Evolutionary conservation across 805 yeast genomes (phyloP), one percentile per base, ranked within the genome.

Genomic region (Cyberlindnera americana): DNA sequence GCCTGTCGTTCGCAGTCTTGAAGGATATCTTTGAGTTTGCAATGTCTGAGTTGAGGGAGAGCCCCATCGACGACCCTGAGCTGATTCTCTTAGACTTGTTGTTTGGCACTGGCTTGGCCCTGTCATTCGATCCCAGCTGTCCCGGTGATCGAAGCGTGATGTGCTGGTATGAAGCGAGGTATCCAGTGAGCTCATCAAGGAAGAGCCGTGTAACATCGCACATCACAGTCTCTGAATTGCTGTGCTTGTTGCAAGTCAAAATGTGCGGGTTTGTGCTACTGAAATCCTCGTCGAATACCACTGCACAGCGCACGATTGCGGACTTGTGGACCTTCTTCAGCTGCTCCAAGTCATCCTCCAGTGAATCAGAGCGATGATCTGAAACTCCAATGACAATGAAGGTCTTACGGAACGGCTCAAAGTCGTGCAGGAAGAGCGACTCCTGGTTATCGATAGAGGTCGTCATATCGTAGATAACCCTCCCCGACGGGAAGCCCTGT

Each of bases 391-490:
- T 57, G 5, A 81, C 78, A 7, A 82, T 69, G 50, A 87, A 76
- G 0, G 84, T 77, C 55, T 88, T 87, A 37, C 97, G 65, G 61
- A 75, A 88, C 1, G 96, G 95, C 62, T 93, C 97, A 47, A 91
- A 78, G 60, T 91, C 98, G 50, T 83, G 86, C 29, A 91, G 65
- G 38, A 83, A 81, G 6, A 80, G 61, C 19, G 83, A 71, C 29
- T 77, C 79, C n/a, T 69, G 70, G 40, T 77, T 81, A 2, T 73
- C 65, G 6, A 64, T 54, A 0, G 73, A 51, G 2, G 72, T 60
- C 11, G 62, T 60, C 47, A 78, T 77, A 40, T 79, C 80, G 53
- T 74, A 85, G 12, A 79, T 59, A 1, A 91, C 61, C 35, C 82
- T 64, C 0, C 98, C 98, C 35, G 73, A 72, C 1, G 97, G 96